These are phyloP conservation scores for Saccharum spontaneum DNA, from an alignment of 176 grass and related monocot species.

Conservation along the genomic window DNA sequence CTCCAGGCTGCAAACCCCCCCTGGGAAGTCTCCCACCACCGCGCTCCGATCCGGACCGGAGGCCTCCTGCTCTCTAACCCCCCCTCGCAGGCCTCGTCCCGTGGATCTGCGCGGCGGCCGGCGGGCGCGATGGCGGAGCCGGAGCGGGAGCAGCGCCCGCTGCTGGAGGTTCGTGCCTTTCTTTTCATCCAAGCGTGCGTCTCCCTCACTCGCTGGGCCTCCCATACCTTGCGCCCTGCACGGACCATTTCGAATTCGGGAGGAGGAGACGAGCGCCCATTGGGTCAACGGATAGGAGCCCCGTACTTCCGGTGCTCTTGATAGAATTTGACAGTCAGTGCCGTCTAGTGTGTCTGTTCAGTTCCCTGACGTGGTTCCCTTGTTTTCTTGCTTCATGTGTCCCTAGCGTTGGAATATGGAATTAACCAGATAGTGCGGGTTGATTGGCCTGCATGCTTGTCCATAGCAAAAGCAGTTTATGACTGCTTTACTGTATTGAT, in stretches of 20 bases:
- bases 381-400: background rate
- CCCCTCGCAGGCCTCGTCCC: background rate
- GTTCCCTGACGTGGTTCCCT: background rate
- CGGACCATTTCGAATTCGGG: background rate
- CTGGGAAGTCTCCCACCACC: background rate
- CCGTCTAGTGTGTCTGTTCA: background rate
- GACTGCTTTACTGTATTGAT: background rate
- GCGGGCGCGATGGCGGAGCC: conserved; percentile 22
- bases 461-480: background rate
- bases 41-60: conserved; percentile 9
- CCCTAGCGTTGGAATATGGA: background rate
- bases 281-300: background rate
- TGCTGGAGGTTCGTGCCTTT: conserved; percentile 24
- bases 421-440: background rate
- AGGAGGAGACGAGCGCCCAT: background rate
- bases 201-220: no score
- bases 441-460: background rate
- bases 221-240: no score
- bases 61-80: background rate
- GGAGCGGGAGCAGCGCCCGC: conserved; percentile 12
- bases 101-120: conserved; percentile 20
- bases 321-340: background rate
- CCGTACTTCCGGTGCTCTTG: background rate
- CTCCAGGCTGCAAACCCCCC: background rate
- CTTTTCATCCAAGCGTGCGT: background rate